Conservation (phyloP, 2,329 filamentous ascomycete species). For the Cladophialophora exuberans region DNA sequence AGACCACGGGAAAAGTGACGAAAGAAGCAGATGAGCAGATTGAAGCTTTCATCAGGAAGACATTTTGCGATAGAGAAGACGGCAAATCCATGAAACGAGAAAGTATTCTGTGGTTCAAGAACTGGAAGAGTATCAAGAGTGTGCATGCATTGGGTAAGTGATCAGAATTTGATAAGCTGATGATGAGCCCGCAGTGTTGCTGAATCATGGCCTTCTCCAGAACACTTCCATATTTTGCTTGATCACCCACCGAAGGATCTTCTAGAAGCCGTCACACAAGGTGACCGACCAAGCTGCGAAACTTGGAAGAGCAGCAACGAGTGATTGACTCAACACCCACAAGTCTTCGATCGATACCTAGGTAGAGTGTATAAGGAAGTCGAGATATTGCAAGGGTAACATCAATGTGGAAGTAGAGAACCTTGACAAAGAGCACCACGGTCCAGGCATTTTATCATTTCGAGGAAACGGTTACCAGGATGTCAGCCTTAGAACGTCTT, state of each 20-base stretch:
- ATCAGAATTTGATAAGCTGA: background rate
- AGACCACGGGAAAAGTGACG: conserved; percentile 68
- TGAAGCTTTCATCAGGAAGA: conserved; percentile 68
- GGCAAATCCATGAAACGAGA: conserved; percentile 39
- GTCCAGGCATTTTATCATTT: background rate
- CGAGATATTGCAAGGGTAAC: background rate
- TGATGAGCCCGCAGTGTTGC: background rate
- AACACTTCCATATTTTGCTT: conserved; percentile 96
- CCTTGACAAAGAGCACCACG: background rate
- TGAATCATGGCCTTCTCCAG: conserved; percentile 39
- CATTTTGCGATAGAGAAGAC: conserved; percentile 60
- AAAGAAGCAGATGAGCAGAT: conserved; percentile 65
- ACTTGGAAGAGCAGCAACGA: conserved; percentile 11
- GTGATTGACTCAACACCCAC: background rate
- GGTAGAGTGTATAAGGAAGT: too few relatives aligned
- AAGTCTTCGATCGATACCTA: too few relatives aligned
- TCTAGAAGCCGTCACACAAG: conserved; percentile 70
- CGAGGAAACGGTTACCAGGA: background rate
- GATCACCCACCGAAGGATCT: conserved; percentile 73
- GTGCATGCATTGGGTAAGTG: conserved; percentile 66
- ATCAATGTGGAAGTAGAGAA: background rate
- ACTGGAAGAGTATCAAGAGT: conserved; percentile 83
- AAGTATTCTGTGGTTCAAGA: conserved; percentile 84
- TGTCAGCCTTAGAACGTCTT: too few relatives aligned
- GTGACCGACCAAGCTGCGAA: conserved; percentile 69